phyloP scores from a whole-genome alignment of 169 alveolate genomes.

The Amoebophrya sp. region DNA sequence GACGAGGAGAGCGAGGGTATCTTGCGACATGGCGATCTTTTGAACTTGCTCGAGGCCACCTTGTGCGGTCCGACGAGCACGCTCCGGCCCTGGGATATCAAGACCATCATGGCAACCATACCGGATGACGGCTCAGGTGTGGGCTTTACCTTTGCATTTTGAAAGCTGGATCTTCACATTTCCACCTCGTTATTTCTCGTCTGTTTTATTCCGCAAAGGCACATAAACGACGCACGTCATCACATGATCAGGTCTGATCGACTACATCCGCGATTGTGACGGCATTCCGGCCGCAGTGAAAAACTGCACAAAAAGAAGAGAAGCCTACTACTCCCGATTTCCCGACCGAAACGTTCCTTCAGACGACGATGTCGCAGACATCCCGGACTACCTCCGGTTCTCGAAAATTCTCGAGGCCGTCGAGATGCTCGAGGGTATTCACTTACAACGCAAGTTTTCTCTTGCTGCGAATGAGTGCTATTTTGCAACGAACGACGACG shows the following conservation, averaged over 20 bases:
- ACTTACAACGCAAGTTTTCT: too few species aligned
- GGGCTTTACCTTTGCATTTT: too few species aligned
- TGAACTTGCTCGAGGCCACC: neutral
- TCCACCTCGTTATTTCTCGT: too few species aligned
- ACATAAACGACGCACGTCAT: too few species aligned
- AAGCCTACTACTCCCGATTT: neutral
- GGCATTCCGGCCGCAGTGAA: neutral
- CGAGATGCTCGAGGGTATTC: neutral
- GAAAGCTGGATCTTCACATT: too few species aligned
- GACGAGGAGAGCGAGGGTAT: neutral
- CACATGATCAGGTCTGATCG: neutral
- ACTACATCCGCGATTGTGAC: neutral
- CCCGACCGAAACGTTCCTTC: neutral
- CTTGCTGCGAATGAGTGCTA: too few species aligned
- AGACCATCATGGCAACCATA: neutral
- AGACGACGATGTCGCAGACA: too few species aligned
- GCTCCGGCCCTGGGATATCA: neutral
- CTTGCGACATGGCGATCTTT: neutral
- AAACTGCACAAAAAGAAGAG: neutral
- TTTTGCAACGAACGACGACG: neutral
- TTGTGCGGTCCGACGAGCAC: neutral
- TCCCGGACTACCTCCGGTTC: neutral
- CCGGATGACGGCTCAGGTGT: slow-evolving; percentile 4
- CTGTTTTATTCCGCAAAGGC: too few species aligned
- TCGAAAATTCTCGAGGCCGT: neutral